Conservation (phyloP, 2,329 filamentous ascomycete genomes). For the Aspergillus sp. region DNA sequence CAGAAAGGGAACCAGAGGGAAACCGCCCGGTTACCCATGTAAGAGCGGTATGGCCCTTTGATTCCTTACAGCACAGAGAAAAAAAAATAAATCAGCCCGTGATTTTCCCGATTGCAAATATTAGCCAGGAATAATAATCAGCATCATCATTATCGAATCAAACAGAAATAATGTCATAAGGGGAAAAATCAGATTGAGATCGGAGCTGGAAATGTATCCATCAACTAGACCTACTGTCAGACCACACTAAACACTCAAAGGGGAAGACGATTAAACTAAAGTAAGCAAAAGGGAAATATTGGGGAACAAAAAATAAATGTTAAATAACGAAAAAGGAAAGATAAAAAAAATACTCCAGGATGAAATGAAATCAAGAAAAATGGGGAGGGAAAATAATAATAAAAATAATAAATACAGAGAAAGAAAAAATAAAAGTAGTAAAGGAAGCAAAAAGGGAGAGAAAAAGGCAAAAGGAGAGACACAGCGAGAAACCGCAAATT, state of each 20-base stretch:
- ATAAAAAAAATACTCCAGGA: neutral
- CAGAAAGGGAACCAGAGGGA: constrained; percentile 8
- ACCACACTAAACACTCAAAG: constrained; percentile 7
- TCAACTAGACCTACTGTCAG: constrained; percentile 13
- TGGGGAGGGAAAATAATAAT: constrained; percentile 11
- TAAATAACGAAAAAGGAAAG: constrained; percentile 6
- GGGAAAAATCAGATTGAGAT: constrained; percentile 18
- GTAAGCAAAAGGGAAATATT: constrained; percentile 1
- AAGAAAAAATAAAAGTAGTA: constrained; percentile 10
- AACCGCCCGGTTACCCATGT: constrained; percentile 12
- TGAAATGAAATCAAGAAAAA: constrained; percentile 9
- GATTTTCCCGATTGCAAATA: neutral
- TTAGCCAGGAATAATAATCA: constrained; percentile 1
- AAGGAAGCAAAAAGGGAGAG: constrained; percentile 4
- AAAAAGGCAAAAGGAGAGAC: constrained; percentile 15
- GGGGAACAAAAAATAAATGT: constrained; percentile 7
- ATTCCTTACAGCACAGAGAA: constrained; percentile 13
- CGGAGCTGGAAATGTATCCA: constrained; percentile 14
- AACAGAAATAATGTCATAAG: constrained; percentile 8
- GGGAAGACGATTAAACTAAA: constrained; percentile 5
- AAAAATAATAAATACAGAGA: constrained; percentile 19
- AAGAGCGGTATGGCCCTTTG: constrained; percentile 9
- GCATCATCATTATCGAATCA: constrained; percentile 13
- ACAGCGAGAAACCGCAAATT: constrained; percentile 11
- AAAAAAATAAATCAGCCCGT: constrained; percentile 6